Conservation (phyloP, 2,329 filamentous ascomycete genomes). For the Paraphoma sp. region DNA sequence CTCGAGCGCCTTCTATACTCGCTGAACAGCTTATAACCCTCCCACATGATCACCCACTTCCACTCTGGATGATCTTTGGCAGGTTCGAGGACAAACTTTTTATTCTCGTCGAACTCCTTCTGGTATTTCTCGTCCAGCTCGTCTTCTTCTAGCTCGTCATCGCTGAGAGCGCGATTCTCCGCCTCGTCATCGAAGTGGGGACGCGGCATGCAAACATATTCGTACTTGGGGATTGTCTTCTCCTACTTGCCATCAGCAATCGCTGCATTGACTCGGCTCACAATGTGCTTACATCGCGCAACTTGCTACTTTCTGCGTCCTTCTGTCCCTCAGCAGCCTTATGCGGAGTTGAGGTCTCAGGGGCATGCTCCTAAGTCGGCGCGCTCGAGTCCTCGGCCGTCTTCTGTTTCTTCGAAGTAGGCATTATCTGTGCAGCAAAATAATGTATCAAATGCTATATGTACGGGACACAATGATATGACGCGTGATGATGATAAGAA, state of each 20-base stretch:
- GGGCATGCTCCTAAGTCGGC: background rate
- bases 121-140: conserved; percentile 8
- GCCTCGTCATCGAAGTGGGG: conserved; percentile 8
- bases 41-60: conserved; percentile 19
- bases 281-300: background rate
- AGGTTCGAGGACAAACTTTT: conserved; percentile 8
- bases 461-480: background rate
- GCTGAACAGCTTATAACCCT: conserved; percentile 13
- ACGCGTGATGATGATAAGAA: background rate
- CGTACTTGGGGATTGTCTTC: background rate
- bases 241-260: background rate
- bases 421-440: background rate
- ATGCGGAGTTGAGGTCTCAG: background rate
- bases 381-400: background rate
- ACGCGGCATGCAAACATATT: conserved; percentile 11
- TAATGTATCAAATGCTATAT: background rate
- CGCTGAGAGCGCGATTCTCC: background rate
- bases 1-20: conserved; percentile 5
- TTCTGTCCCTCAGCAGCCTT: background rate
- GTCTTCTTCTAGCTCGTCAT: conserved; percentile 6
- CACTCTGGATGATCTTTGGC: conserved; percentile 10
- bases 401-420: background rate
- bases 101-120: conserved; percentile 2
- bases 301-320: background rate
- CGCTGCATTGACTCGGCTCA: too few relatives aligned